Conservation (phyloP, 2,329 filamentous ascomycete genomes). For the Colletotrichum coccodes region DNA sequence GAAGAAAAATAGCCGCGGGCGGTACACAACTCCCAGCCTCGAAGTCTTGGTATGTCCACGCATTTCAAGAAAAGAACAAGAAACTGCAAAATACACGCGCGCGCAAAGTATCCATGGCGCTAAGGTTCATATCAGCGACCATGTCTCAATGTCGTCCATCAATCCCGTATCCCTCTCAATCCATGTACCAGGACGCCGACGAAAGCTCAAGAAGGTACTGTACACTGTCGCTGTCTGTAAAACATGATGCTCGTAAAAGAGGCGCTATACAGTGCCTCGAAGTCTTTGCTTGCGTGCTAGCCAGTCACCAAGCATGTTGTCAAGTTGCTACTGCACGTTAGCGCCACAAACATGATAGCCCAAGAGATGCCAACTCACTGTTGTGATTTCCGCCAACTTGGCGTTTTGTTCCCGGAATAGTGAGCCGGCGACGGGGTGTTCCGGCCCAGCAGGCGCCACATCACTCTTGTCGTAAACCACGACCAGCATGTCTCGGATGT, state of each 20-base stretch:
- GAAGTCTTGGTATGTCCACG: conserved; percentile 26
- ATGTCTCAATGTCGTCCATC: conserved; percentile 32
- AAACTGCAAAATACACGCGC: conserved; percentile 22
- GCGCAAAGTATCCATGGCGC: conserved; percentile 34
- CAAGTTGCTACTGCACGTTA: conserved; percentile 70
- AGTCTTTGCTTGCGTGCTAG: conserved; percentile 76
- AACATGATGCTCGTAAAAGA: conserved; percentile 24
- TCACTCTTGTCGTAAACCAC: conserved; percentile 94
- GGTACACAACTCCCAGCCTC: neutral
- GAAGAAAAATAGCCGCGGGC: neutral
- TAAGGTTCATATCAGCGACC: conserved; percentile 37
- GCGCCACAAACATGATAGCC: conserved; percentile 13
- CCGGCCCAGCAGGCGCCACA: conserved; percentile 79
- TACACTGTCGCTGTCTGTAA: conserved; percentile 28
- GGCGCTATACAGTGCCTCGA: conserved; percentile 56
- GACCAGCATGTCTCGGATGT: conserved; percentile 88
- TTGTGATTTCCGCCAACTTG: conserved; percentile 86
- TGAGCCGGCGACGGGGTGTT: conserved; percentile 84
- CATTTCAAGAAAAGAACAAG: conserved; percentile 25
- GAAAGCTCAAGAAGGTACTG: conserved; percentile 31
- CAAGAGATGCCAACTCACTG: conserved; percentile 56
- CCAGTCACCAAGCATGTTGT: conserved; percentile 87
- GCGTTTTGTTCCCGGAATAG: conserved; percentile 90
- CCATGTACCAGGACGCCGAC: conserved; percentile 27
- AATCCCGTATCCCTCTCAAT: conserved; percentile 27